phyloP scores from a whole-genome alignment of 768 basidiomycete species.

The Sistotremastrum niveocremeum region DNA sequence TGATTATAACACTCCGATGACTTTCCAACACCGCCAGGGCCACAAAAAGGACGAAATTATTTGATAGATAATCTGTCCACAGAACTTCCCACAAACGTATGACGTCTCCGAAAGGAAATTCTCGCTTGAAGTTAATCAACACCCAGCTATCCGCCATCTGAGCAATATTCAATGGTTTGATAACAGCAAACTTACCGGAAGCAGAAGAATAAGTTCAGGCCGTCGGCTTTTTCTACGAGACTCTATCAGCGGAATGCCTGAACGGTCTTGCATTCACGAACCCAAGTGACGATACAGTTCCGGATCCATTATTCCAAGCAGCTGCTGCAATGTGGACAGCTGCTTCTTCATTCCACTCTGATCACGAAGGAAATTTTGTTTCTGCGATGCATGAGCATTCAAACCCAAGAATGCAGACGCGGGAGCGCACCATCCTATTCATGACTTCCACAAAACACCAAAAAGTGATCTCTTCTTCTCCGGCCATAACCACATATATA shows the following conservation, averaged over 20 bases:
- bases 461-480: conserved; percentile 83
- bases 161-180: conserved; percentile 4
- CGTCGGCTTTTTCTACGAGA: conserved; percentile 68
- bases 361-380: conserved; percentile 89
- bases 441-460: conserved; percentile 95
- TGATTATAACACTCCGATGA: conserved; percentile 87
- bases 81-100: conserved; percentile 86
- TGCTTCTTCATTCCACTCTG: conserved; percentile 98
- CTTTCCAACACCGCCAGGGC: conserved; percentile 91
- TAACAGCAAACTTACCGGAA: conserved; percentile 56
- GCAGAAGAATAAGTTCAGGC: conserved; percentile 92
- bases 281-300: conserved; percentile 87
- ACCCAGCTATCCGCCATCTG: conserved; percentile 50
- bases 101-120: conserved; percentile 88
- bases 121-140: conserved; percentile 89
- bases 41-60: conserved; percentile 81
- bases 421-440: conserved; percentile 72
- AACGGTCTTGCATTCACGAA: conserved; percentile 17
- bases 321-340: conserved; percentile 73
- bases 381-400: conserved; percentile 31
- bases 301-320: conserved; percentile 90
- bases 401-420: background rate
- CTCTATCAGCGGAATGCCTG: background rate
- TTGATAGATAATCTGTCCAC: conserved; percentile 87
- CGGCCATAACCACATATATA: conserved; percentile 81